Base-by-base conservation (phyloP, 177 flowering plant genomes). In the Vitis hybrid region DNA sequence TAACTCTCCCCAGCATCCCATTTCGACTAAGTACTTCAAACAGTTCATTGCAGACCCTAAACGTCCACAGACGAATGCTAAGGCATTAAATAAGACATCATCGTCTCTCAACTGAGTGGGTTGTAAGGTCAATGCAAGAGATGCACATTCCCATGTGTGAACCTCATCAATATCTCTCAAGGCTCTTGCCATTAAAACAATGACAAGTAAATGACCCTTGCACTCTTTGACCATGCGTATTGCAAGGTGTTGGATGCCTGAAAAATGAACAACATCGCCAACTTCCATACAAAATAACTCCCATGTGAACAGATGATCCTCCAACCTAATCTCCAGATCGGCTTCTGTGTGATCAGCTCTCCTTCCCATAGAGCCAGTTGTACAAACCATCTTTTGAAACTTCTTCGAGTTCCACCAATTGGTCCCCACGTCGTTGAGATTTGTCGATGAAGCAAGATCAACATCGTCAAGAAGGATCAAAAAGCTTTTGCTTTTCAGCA, bases 281-380 rank as follows among this genome's bases (percentile, higher is more conserved):
- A 33, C 44, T 0, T 33, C 0, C 7, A 33, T 4, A 33, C 44
- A 33, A 33, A 33, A 33, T 0, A 33, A 33, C 0, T 33, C 44
- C 44, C 44, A 33, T 33, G 44, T 4, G 0, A 33, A 6, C 44
- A 33, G 7, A 33, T 33, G 44, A 33, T 33, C 44, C 6, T 33
- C 44, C 44, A 33, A 4, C 0, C 44, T 4, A 6, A 33, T 33
- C 44, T 33, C 44, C 7, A 33, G 0, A 33, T 33, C 44, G 0
- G 0, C 44, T 0, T 33, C 7, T 0, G 7, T 33, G 7, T 6
- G 0, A 33, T 33, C 0, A 33, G 0, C 44, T 4, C 7, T 6
- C 44, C 44, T 33, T 33, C 1, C 44, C 7, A 33, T 33, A 33
- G 4, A 33, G 4, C 44, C 0, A 5, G 44, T 33, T 6, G 7